These are phyloP conservation scores for Syzygium grande DNA, from an alignment of 345 rosid species.

Conservation along the genomic window DNA sequence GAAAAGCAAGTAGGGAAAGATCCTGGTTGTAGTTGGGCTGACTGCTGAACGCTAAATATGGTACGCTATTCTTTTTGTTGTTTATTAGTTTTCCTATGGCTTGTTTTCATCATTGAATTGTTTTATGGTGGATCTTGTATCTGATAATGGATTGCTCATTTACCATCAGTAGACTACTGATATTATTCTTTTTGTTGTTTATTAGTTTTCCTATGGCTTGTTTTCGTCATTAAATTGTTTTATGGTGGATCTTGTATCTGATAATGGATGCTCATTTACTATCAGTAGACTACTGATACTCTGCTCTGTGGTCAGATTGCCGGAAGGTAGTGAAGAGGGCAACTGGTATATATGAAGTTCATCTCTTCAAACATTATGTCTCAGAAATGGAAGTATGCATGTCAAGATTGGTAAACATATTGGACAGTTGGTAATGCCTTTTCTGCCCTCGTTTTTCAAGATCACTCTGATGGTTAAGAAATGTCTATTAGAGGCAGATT, in stretches of 20 bases:
- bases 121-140: neutral
- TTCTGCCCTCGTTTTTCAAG: neutral
- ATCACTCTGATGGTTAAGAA: neutral
- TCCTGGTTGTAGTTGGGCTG: constrained; percentile 58
- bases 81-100: neutral
- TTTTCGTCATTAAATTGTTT: neutral
- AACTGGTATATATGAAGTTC: neutral
- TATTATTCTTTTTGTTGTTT: neutral
- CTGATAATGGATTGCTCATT: neutral
- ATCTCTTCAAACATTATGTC: neutral
- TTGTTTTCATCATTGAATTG: neutral
- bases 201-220: neutral
- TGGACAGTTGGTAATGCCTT: neutral
- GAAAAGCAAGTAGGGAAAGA: constrained; percentile 32
- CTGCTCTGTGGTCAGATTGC: neutral
- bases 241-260: neutral
- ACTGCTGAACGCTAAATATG: neutral
- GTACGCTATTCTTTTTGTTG: neutral
- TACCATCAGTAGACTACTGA: neutral
- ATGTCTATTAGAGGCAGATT: neutral
- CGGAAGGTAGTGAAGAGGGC: neutral
- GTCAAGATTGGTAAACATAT: neutral
- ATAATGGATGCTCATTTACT: neutral
- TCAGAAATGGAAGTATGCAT: neutral
- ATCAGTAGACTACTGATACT: neutral